phyloP scores from a whole-genome alignment of 2,329 filamentous ascomycete genomes.

The Lecanicillium sp. region DNA sequence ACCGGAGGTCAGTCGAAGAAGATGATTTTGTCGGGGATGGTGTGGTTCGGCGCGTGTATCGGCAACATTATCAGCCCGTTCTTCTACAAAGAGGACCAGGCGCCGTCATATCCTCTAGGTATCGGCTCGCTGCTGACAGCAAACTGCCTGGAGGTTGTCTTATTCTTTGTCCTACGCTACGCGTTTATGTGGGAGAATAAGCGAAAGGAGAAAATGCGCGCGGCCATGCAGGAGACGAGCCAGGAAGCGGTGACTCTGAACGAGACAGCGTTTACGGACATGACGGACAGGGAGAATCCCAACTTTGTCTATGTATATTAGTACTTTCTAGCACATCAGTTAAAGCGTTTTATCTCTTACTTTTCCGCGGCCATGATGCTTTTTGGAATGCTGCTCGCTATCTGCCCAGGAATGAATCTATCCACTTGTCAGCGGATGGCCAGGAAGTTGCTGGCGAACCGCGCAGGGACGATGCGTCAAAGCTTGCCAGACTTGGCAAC shows the following conservation, averaged over 20 bases:
- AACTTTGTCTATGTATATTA: conserved; percentile 37
- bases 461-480: too few relatives aligned
- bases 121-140: conserved; percentile 37
- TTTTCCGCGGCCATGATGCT: too few relatives aligned
- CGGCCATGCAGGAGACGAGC: conserved; percentile 23
- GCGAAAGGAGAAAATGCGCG: conserved; percentile 30
- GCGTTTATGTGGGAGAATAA: conserved; percentile 35
- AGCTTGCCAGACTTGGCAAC: too few relatives aligned
- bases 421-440: too few relatives aligned
- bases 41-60: conserved; percentile 54
- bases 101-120: conserved; percentile 34
- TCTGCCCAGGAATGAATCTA: too few relatives aligned
- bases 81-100: conserved; percentile 53
- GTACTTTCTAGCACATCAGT: too few relatives aligned
- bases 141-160: conserved; percentile 32
- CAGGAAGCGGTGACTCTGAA: conserved; percentile 26
- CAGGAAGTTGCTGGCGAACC: too few relatives aligned
- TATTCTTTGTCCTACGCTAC: conserved; percentile 34
- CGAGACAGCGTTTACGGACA: conserved; percentile 34
- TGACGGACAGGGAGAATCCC: conserved; percentile 39
- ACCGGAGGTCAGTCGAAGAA: conserved; percentile 55
- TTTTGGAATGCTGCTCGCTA: too few relatives aligned
- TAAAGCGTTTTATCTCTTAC: too few relatives aligned
- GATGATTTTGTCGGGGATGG: conserved; percentile 55
- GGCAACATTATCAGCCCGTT: conserved; percentile 59